Conservation (phyloP, 768 basidiomycete genomes). For the Lactifluus echinatus region DNA sequence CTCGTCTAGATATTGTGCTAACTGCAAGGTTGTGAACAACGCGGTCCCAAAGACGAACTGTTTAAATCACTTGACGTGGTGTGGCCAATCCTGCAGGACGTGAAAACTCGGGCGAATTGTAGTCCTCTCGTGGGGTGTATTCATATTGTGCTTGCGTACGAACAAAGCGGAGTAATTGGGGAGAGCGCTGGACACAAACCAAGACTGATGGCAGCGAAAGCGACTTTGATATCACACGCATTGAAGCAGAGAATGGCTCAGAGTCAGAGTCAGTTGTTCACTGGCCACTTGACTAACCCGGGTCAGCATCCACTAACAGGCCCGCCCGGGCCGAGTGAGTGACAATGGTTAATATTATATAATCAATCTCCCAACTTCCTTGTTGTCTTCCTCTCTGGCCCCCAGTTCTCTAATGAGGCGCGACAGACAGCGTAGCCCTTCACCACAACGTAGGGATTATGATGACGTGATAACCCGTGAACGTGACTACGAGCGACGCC, state of each 20-base stretch:
- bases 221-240: not conserved
- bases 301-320: not conserved
- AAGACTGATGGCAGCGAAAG: not conserved
- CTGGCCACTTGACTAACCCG: too few relatives aligned
- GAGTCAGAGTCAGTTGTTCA: too few relatives aligned
- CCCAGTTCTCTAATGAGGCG: conserved; percentile 2
- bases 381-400: not conserved
- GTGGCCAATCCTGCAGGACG: conserved; percentile 30
- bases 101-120: conserved; percentile 4
- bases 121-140: conserved; percentile 13
- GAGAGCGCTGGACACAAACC: not conserved
- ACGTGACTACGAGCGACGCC: conserved; percentile 1
- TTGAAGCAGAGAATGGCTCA: not conserved
- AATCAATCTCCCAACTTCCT: not conserved
- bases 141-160: conserved; percentile 21
- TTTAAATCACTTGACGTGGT: conserved; percentile 37
- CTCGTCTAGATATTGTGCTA: conserved; percentile 78
- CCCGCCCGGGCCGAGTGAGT: not conserved
- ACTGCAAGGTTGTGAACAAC: conserved; percentile 33
- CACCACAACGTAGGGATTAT: conserved; percentile 6
- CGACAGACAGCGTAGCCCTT: conserved; percentile 8
- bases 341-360: not conserved
- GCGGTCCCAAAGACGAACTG: not conserved
- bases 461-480: not conserved
- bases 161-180: conserved; percentile 1